Evolutionary conservation across 345 rosid species (phyloP).

Genomic region (Rhizophora apiculata): DNA sequence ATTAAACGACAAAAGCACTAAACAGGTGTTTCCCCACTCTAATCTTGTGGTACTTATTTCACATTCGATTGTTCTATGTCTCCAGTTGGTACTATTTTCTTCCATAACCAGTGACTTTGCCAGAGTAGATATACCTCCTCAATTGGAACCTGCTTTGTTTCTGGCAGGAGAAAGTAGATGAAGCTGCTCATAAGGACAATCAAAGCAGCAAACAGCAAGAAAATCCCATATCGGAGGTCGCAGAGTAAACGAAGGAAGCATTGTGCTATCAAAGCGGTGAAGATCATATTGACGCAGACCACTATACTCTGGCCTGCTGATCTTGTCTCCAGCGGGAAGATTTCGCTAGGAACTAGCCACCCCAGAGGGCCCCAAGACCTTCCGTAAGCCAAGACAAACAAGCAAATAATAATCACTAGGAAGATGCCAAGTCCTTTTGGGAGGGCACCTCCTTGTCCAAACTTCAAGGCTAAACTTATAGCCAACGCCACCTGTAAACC

Average conservation of each 20-base stretch:
- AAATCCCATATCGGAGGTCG: constrained; percentile 67
- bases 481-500: constrained; percentile 49
- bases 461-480: constrained; percentile 54
- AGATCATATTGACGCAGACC: constrained; percentile 72
- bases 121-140: constrained; percentile 78
- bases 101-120: constrained; percentile 80
- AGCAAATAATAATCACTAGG: constrained; percentile 58
- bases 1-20: background rate
- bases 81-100: constrained; percentile 37
- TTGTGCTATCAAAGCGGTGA: constrained; percentile 83
- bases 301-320: constrained; percentile 93
- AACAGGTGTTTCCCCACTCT: background rate
- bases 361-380: constrained; percentile 98
- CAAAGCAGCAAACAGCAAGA: constrained; percentile 66
- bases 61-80: background rate
- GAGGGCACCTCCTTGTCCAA: constrained; percentile 59
- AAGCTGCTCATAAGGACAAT: constrained; percentile 64
- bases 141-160: constrained; percentile 86
- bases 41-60: background rate
- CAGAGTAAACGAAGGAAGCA: constrained; percentile 69
- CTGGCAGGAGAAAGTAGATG: constrained; percentile 75
- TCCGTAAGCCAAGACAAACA: constrained; percentile 77
- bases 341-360: constrained; percentile 89
- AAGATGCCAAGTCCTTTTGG: constrained; percentile 39
- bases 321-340: constrained; percentile 81